phyloP scores from a whole-genome alignment of 805 yeast species.

The Brettanomyces nanus region DNA sequence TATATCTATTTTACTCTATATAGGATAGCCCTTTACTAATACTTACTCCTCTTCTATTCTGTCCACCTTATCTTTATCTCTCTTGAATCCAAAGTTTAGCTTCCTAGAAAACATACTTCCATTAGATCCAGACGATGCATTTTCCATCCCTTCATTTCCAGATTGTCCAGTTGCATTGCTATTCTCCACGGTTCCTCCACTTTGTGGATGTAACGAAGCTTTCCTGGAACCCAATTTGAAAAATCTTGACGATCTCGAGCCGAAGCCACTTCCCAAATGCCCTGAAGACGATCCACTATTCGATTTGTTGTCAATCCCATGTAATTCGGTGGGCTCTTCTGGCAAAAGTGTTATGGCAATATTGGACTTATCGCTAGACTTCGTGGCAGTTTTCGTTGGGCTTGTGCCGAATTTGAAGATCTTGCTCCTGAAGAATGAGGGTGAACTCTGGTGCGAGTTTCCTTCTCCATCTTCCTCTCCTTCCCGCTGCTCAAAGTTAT shows the following conservation, averaged over 20 bases:
- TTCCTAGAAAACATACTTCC: conserved; percentile 17
- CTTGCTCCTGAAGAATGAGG: conserved; percentile 29
- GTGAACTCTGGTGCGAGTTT: conserved; percentile 22
- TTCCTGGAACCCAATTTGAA: conserved; percentile 23
- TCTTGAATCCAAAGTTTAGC: conserved; percentile 24
- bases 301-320: conserved; percentile 2
- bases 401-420: conserved; percentile 30
- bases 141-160: not conserved
- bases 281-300: conserved; percentile 5
- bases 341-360: conserved; percentile 5
- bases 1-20: not conserved
- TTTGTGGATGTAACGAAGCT: conserved; percentile 10
- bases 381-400: conserved; percentile 23
- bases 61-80: conserved; percentile 19
- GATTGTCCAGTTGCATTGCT: not conserved
- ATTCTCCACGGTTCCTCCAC: conserved; percentile 4
- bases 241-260: conserved; percentile 25
- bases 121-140: not conserved
- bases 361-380: conserved; percentile 16
- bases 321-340: conserved; percentile 6
- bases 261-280: conserved; percentile 15
- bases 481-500: too few relatives aligned
- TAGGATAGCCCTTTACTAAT: too few relatives aligned
- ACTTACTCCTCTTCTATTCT: conserved; percentile 2
- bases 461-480: too few relatives aligned